Evolutionary conservation across 306 rosid genomes (phyloP), one percentile per base, ranked within the genome.

Genomic region (Trifolium dubium): DNA sequence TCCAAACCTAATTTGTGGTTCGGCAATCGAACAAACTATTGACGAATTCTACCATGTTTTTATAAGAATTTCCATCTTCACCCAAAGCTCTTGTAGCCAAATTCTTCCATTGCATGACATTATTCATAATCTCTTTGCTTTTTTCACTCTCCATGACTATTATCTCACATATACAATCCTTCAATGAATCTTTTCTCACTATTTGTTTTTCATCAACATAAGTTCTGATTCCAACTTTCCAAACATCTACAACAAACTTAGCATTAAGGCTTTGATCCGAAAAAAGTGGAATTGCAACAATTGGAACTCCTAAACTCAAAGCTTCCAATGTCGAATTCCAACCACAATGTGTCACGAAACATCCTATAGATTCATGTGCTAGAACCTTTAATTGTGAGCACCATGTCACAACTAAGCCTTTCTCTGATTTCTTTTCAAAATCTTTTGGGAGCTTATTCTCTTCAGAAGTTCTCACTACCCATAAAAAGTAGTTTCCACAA

Each of bases 301-400:
- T 44, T 32, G 81, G 78, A 54, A 81, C 84, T 4, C 78, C 81
- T 8, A 76, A 35, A 40, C 85, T 56, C 47, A 76, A 11, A 3
- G 60, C 60, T 18, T 53, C 60, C 6, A 53, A 53, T 3, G 31
- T 18, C 1, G 60, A 53, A 18, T 79, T 79, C 83, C 83, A 79
- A 44, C 83, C 83, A 58, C 83, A 79, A 49, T 79, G 83, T 28
- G 83, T 73, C 8, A 79, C 59, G 67, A 73, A 79, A 17, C 83
- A 73, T 4, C 79, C 83, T 5, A 79, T 41, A 11, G 83, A 64
- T 19, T 79, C 79, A 58, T 79, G 79, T 8, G 65, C 65, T 49
- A 79, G 31, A 4, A 79, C 79, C 19, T 66, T 46, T 13, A 73
- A 23, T 0, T 79, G 83, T 0, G 79, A 30, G 18, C 83, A 73